Conservation (phyloP, 2,329 filamentous ascomycete genomes). For the Ceratocystis diversiconidia region DNA sequence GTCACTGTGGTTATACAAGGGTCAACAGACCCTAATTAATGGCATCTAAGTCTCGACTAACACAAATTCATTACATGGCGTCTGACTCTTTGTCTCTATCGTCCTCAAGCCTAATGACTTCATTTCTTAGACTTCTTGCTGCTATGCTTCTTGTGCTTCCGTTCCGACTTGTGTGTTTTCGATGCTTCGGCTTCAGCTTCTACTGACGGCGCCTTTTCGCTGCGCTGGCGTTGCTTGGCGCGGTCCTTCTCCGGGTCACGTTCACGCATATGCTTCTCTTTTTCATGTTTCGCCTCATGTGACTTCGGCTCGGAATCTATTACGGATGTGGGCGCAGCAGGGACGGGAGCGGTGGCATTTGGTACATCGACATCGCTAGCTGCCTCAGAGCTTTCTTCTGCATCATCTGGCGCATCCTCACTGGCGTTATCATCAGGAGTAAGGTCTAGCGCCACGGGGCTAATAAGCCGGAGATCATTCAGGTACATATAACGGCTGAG, state of each 20-base stretch:
- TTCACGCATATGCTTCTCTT: constrained; percentile 14
- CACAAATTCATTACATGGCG: background rate
- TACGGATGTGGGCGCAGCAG: background rate
- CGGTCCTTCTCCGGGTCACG: constrained; percentile 11
- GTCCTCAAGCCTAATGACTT: background rate
- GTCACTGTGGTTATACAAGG: background rate
- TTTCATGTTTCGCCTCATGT: constrained; percentile 2
- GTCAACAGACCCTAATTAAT: background rate
- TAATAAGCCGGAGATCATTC: constrained; percentile 61
- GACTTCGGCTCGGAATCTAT: background rate
- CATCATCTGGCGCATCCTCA: background rate
- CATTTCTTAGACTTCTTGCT: constrained; percentile 10
- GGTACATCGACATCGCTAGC: background rate
- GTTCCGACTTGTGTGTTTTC: background rate
- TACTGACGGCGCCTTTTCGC: background rate
- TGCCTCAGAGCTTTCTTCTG: background rate
- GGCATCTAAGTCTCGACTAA: background rate
- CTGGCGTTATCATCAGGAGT: background rate
- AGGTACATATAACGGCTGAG: constrained; percentile 89
- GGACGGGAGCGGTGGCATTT: background rate
- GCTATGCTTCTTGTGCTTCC: constrained; percentile 11
- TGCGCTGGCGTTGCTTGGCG: background rate
- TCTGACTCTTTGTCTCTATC: background rate
- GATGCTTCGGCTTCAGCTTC: background rate
- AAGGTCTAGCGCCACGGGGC: constrained; percentile 21